Percentiles rank a stretch among this genome's conserved stretches.
Conservation (phyloP, 1,284 basidiomycete species). For the Heterobasidion annosum region DNA sequence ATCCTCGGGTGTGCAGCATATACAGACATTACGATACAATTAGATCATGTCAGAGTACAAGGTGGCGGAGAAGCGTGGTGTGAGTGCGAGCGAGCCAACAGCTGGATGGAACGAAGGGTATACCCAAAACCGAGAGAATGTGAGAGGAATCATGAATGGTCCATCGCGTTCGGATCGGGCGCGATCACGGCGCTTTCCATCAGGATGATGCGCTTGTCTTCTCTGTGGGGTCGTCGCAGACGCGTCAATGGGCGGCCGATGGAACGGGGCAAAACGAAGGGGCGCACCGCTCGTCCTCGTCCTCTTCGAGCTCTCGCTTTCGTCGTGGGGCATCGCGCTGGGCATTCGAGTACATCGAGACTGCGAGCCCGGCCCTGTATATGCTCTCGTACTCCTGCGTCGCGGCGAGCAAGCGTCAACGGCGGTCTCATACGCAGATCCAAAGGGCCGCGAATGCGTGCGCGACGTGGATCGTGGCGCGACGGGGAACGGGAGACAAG, state of each 20-base stretch:
- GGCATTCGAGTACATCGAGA: constrained; percentile 28
- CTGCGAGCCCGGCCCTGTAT: constrained; percentile 62
- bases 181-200: constrained; percentile 12
- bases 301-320: constrained; percentile 57
- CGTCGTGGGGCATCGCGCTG: constrained; percentile 41
- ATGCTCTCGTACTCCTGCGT: constrained; percentile 84
- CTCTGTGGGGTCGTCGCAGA: neutral
- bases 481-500: neutral
- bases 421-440: too few species aligned
- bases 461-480: neutral
- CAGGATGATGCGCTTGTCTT: constrained; percentile 22
- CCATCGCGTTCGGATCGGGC: constrained; percentile 42
- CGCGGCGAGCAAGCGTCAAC: neutral
- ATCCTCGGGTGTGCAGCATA: too few species aligned
- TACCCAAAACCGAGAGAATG: too few species aligned
- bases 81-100: too few species aligned
- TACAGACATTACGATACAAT: neutral
- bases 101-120: too few species aligned
- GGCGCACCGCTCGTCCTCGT: constrained; percentile 45
- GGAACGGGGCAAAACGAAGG: constrained; percentile 21
- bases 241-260: neutral
- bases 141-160: constrained; percentile 13
- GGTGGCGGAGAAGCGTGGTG: too few species aligned
- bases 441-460: too few species aligned
- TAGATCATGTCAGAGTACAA: neutral